Conservation (phyloP, 1,284 basidiomycete genomes). For the Filobasidium uniguttulatum region DNA sequence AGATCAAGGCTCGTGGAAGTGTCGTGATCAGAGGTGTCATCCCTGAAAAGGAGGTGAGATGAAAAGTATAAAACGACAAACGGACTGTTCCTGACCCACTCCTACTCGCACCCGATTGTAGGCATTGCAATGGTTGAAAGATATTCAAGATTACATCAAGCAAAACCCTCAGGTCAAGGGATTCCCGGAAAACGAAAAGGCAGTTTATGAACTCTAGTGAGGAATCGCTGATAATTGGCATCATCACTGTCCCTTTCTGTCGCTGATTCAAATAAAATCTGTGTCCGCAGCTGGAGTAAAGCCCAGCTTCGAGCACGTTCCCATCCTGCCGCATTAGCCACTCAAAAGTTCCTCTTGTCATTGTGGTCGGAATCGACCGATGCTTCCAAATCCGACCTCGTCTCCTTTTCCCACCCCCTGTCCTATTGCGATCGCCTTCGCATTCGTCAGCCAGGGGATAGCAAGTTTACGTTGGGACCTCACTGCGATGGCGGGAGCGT, state of each 20-base stretch:
- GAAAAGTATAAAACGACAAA: background rate
- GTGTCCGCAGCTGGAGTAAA: constrained; percentile 40
- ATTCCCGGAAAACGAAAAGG: constrained; percentile 52
- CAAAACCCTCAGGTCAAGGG: constrained; percentile 44
- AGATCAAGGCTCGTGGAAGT: constrained; percentile 47
- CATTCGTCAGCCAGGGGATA: constrained; percentile 58
- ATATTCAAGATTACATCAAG: constrained; percentile 46
- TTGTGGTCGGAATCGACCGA: constrained; percentile 43
- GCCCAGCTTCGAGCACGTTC: constrained; percentile 54
- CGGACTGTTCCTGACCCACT: no score
- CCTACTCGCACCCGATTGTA: no score
- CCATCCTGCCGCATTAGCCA: constrained; percentile 56
- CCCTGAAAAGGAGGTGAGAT: constrained; percentile 40
- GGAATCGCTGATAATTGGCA: no score
- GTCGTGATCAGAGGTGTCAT: constrained; percentile 51
- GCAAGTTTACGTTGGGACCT: constrained; percentile 54
- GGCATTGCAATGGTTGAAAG: constrained; percentile 50
- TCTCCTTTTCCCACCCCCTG: constrained; percentile 49
- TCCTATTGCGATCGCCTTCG: constrained; percentile 63
- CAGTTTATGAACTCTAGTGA: constrained; percentile 55
- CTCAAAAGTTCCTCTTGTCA: constrained; percentile 40
- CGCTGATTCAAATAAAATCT: background rate
- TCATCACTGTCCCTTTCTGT: background rate
- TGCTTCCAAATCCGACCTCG: constrained; percentile 42
- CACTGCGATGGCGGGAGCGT: constrained; percentile 63